Percentiles rank a stretch among this genome's conserved stretches.
These are phyloP conservation scores for Neoboletus brunneissimus DNA, from an alignment of 768 basidiomycete species.

Conservation along the genomic window DNA sequence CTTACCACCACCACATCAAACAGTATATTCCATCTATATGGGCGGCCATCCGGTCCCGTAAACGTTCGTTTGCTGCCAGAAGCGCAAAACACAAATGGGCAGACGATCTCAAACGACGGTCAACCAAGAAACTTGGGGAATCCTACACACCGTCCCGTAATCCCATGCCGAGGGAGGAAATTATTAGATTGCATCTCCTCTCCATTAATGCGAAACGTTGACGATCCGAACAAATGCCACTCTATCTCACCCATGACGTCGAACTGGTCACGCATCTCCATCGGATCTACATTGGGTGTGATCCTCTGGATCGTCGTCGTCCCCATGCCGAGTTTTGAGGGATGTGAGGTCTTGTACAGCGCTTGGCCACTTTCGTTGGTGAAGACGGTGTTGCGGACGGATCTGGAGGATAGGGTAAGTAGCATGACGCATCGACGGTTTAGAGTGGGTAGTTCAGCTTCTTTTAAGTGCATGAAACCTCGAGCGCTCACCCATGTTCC, in stretches of 20 bases:
- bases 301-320: slow-evolving; percentile 25
- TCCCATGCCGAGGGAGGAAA: slow-evolving; percentile 22
- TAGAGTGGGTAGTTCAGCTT: neutral
- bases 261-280: slow-evolving; percentile 28
- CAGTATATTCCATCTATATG: slow-evolving; percentile 33
- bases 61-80: slow-evolving; percentile 24
- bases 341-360: slow-evolving; percentile 21
- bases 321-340: slow-evolving; percentile 1
- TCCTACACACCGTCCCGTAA: slow-evolving; percentile 5
- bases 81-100: neutral
- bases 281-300: slow-evolving; percentile 10
- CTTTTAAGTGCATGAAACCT: neutral
- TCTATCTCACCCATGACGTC: slow-evolving; percentile 34
- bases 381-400: slow-evolving; percentile 18
- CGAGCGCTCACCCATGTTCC: neutral
- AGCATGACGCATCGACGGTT: slow-evolving; percentile 8
- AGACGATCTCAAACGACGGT: neutral
- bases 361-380: slow-evolving; percentile 24
- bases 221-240: slow-evolving; percentile 25
- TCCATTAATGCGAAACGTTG: slow-evolving; percentile 30
- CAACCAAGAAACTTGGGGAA: neutral
- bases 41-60: slow-evolving; percentile 29
- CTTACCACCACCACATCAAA: slow-evolving; percentile 11
- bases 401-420: slow-evolving; percentile 20
- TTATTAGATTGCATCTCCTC: slow-evolving; percentile 21